Evolutionary conservation across 352 stramenopile genomes (phyloP).

Genomic region (Hyaloperonospora brassicae): DNA sequence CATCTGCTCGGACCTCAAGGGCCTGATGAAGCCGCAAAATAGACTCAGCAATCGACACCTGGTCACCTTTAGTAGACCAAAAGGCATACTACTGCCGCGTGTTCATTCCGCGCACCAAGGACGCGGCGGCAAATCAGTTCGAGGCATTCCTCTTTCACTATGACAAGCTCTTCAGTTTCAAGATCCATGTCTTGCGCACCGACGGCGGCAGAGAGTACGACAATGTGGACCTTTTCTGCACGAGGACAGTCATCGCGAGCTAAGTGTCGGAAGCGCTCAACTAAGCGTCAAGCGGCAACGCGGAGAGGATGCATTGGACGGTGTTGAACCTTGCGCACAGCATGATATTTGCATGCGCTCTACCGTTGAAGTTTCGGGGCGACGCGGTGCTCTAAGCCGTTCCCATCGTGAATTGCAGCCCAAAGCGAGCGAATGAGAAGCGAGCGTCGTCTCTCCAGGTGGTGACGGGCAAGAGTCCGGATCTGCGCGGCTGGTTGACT

Average conservation of each 20-base stretch:
- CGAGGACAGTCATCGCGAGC: slow-evolving; percentile 7
- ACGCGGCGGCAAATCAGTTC: slow-evolving; percentile 1
- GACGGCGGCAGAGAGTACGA: slow-evolving; percentile 23
- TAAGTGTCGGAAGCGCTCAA: slow-evolving; percentile 14
- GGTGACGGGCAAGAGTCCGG: neutral
- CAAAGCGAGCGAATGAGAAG: slow-evolving; percentile 10
- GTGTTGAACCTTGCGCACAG: slow-evolving; percentile 26
- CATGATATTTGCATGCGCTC: slow-evolving; percentile 20
- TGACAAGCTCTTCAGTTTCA: slow-evolving; percentile 12
- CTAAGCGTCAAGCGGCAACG: slow-evolving; percentile 22
- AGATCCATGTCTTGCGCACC: slow-evolving; percentile 8
- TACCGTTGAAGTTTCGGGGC: slow-evolving; percentile 21
- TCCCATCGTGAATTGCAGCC: slow-evolving; percentile 24
- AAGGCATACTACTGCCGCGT: neutral
- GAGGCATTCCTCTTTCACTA: slow-evolving; percentile 10
- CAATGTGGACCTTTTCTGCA: slow-evolving; percentile 24
- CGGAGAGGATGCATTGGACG: slow-evolving; percentile 25
- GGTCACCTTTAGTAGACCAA: neutral
- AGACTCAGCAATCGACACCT: neutral
- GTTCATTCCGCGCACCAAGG: neutral
- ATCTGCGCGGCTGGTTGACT: neutral
- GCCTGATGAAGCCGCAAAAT: too few relatives aligned
- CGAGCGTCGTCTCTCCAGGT: slow-evolving; percentile 6
- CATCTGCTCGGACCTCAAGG: too few relatives aligned
- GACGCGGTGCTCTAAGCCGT: slow-evolving; percentile 21